These are phyloP conservation scores for Crithidia brevicula DNA, from an alignment of 208 protist species.

Conservation along the genomic window DNA sequence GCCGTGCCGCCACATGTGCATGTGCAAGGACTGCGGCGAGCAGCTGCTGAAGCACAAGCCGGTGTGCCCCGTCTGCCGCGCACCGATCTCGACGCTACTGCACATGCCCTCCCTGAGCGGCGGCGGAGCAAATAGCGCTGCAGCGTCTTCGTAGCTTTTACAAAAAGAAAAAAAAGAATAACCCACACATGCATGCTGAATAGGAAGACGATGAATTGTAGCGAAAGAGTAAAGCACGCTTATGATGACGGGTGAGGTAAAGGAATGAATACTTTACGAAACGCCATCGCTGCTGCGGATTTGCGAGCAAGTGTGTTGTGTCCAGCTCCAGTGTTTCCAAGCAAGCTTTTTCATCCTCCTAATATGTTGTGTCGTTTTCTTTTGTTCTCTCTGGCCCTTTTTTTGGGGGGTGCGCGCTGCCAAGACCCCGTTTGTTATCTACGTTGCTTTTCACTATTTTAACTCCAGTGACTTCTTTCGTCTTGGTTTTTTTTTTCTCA, in stretches of 20 bases:
- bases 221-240: no score
- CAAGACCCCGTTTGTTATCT: not conserved
- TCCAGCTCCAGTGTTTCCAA: no score
- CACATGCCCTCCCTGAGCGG: constrained; percentile 76
- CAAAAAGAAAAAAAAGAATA: no score
- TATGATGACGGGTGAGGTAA: no score
- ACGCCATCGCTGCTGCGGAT: no score
- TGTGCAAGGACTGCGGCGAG: constrained; percentile 94
- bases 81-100: constrained; percentile 85
- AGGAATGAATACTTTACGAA: no score
- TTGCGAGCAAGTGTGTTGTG: no score
- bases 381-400: constrained; percentile 7
- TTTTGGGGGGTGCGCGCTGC: no score
- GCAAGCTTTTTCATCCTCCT: not conserved
- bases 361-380: constrained; percentile 2
- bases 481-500: not conserved
- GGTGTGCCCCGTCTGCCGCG: constrained; percentile 95
- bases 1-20: constrained; percentile 95
- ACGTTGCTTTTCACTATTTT: no score
- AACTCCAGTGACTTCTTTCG: not conserved
- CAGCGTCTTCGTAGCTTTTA: not conserved
- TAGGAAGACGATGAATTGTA: no score
- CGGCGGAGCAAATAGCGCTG: constrained; percentile 4
- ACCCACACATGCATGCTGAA: not conserved
- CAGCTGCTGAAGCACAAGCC: constrained; percentile 91